Base-by-base conservation (phyloP, 2,329 filamentous ascomycete species). In the Fusarium sp. region DNA sequence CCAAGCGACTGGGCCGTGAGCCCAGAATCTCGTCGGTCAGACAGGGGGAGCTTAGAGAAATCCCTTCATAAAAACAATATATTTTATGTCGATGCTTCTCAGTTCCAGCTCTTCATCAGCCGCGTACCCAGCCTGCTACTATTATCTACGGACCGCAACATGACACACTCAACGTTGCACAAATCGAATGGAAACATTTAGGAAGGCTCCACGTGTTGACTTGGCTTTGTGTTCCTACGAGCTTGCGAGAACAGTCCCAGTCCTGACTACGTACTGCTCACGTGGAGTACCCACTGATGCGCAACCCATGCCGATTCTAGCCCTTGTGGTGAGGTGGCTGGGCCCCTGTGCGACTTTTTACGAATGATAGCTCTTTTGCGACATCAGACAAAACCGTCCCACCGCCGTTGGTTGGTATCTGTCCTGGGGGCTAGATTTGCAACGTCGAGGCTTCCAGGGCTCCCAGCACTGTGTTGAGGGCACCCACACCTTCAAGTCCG, bases 251-350 rank as follows among this genome's bases (percentile, higher is more conserved):
- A 72, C 71, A 73, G 61, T 72, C 69, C 66, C 71, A 73, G 63
- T 73, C 65, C 66, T 57, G 66, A 68, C 51, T 59, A 57, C 48
- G 23, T 41, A 51, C 34, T 61, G 56, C 73, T 76, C 74, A 76
- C 74, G 74, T 76, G 74, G 74, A 76, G 73, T 74, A 65, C 56
- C 74, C 74, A 75, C 74, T 74, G 74, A 76, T 76, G 73, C 72
- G 73, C 74, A 65, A 63, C 63, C 72, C 66, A 74, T 75, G 69
- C 62, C 58, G 66, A 69, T 73, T 73, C 68, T 70, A 74, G 70
- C 65, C 64, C 66, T 68, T 68, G 58, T 66, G 59, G 60, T 63
- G 62, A 66, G 64, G 71, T 73, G 69, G 72, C 69, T 74, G 71
- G 59, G 69, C 59, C 69, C 72, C 60, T 68, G 72, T 72, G 61